phyloP scores from a whole-genome alignment of 345 rosid genomes.

The Leavenworthia alabamica region DNA sequence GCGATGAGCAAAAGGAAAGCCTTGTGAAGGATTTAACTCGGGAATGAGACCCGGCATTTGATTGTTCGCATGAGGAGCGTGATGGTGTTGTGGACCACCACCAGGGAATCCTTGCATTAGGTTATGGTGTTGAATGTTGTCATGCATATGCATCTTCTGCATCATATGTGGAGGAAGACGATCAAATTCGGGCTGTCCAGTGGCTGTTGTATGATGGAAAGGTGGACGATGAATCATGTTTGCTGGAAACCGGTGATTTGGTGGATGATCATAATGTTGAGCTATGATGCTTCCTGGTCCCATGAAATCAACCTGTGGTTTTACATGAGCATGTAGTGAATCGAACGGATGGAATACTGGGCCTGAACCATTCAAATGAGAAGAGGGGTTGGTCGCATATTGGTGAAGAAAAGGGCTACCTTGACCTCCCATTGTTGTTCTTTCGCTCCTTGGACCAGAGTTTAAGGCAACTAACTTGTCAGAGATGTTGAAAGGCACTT shows the following conservation, averaged over 20 bases:
- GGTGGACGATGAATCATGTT: constrained; percentile 58
- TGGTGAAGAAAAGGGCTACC: constrained; percentile 44
- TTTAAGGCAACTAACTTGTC: constrained; percentile 61
- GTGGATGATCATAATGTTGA: constrained; percentile 45
- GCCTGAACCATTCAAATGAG: constrained; percentile 63
- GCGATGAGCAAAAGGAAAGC: constrained; percentile 51
- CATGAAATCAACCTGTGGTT: constrained; percentile 58
- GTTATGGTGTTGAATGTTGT: constrained; percentile 53
- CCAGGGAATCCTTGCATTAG: constrained; percentile 51
- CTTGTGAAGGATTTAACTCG: constrained; percentile 57
- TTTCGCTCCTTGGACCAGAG: constrained; percentile 50
- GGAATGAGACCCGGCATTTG: constrained; percentile 49
- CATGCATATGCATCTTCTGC: constrained; percentile 64
- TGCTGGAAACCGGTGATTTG: constrained; percentile 49
- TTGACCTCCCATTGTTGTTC: constrained; percentile 44
- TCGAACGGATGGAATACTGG: constrained; percentile 47
- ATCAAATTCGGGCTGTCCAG: constrained; percentile 55
- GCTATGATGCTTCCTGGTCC: constrained; percentile 41
- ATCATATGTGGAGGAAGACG: constrained; percentile 47
- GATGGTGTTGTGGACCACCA: constrained; percentile 37
- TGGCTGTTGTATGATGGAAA: constrained; percentile 44
- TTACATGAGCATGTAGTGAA: constrained; percentile 49
- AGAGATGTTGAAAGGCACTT: constrained; percentile 38
- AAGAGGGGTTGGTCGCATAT: constrained; percentile 39
- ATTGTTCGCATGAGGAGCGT: constrained; percentile 45